phyloP scores from a whole-genome alignment of 2,329 filamentous ascomycete genomes.

The Epicoccum sorghinum region DNA sequence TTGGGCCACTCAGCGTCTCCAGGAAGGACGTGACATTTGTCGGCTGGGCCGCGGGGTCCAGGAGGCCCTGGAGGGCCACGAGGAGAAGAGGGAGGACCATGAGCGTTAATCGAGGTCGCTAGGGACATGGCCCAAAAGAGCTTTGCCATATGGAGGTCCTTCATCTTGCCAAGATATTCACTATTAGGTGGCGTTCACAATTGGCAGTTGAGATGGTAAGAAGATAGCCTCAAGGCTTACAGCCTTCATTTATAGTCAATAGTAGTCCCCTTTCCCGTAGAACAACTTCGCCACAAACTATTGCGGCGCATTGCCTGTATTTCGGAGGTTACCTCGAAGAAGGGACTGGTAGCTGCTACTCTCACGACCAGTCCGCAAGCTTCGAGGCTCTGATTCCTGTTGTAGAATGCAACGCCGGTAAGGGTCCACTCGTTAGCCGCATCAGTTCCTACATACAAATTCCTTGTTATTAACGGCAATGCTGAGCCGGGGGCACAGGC shows the following conservation, averaged over 20 bases:
- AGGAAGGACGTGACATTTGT: constrained; percentile 29
- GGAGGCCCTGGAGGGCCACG: neutral
- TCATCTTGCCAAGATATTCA: constrained; percentile 11
- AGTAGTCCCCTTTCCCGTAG: constrained; percentile 7
- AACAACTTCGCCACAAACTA: constrained; percentile 11
- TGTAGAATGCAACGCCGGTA: constrained; percentile 13
- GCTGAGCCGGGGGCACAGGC: neutral
- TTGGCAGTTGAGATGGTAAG: constrained; percentile 5
- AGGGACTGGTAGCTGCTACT: neutral
- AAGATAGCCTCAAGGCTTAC: constrained; percentile 4
- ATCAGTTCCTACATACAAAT: neutral
- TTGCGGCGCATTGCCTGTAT: constrained; percentile 6
- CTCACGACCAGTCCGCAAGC: neutral
- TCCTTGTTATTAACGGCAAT: constrained; percentile 7
- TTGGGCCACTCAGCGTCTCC: constrained; percentile 47
- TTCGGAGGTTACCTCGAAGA: constrained; percentile 13
- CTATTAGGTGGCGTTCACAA: constrained; percentile 1
- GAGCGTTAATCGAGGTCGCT: constrained; percentile 7
- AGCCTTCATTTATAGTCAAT: constrained; percentile 12
- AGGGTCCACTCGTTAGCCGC: constrained; percentile 11
- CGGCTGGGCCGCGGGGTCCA: neutral
- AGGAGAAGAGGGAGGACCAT: neutral
- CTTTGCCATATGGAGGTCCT: constrained; percentile 15
- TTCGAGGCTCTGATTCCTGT: constrained; percentile 15
- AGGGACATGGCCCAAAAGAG: constrained; percentile 16